phyloP scores from a whole-genome alignment of 2,329 filamentous ascomycete species.

The Didymosphaeria variabile region DNA sequence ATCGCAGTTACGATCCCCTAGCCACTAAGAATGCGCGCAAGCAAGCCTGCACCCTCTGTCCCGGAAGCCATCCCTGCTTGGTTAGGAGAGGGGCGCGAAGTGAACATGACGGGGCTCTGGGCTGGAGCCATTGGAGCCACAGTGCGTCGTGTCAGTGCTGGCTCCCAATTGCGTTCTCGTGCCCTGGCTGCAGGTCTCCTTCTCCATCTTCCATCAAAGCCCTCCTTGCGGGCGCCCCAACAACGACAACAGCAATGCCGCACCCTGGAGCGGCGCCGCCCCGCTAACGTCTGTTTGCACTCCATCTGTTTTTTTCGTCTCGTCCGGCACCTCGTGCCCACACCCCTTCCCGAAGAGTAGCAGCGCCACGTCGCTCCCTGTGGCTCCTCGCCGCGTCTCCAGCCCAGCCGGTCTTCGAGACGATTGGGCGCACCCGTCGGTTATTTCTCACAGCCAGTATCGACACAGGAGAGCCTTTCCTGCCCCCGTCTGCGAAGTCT shows the following conservation, averaged over 20 bases:
- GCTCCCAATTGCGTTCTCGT: conserved; percentile 32
- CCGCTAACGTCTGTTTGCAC: conserved; percentile 25
- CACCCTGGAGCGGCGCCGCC: conserved; percentile 26
- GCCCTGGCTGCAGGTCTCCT: conserved; percentile 36
- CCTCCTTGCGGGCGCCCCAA: conserved; percentile 28
- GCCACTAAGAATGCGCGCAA: conserved; percentile 28
- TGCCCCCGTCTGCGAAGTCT: conserved; percentile 7
- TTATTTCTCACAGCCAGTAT: not conserved
- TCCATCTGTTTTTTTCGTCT: conserved; percentile 10
- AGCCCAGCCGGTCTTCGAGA: conserved; percentile 19
- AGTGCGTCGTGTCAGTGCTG: conserved; percentile 20
- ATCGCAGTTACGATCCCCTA: conserved; percentile 25
- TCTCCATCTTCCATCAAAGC: conserved; percentile 31
- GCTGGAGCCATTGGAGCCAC: conserved; percentile 13
- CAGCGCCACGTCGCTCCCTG: conserved; percentile 41
- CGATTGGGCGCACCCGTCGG: conserved; percentile 17
- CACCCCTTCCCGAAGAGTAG: conserved; percentile 28
- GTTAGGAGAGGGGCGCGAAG: conserved; percentile 23
- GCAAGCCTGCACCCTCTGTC: conserved; percentile 4
- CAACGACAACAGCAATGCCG: conserved; percentile 35
- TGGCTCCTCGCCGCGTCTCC: not conserved
- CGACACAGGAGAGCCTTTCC: not conserved
- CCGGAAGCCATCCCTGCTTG: conserved; percentile 17
- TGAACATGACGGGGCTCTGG: conserved; percentile 17
- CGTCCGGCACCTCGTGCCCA: conserved; percentile 30